Base-by-base conservation (phyloP, 2,329 filamentous ascomycete genomes). In the Nigrospora sphaerica region DNA sequence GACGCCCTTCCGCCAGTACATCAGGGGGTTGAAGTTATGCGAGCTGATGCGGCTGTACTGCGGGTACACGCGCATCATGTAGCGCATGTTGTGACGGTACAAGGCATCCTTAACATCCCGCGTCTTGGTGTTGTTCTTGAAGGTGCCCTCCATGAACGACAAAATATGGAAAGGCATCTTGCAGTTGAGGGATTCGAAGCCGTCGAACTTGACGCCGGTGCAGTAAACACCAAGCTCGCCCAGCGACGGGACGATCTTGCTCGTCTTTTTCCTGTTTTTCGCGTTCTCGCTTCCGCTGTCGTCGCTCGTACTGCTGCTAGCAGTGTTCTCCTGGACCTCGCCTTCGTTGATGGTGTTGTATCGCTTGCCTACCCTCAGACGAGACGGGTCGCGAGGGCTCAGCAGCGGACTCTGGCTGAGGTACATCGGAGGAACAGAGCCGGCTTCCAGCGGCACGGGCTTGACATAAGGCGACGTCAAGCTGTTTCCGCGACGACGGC, bases 1-100 rank as follows among this genome's bases (percentile, higher is more conserved):
- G 16, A 96, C 93, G 32, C 93, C 93, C 38, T 89, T 84, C 44
- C 92, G 84, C 93, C 93, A 98, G 62, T 93, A 95, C 51, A 85
- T 83, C 52, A 95, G 78, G 1, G 93, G 93, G 58, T 96, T 90
- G 60, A 96, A 97, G 68, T 98, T 98, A 56, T 86, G 88, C 1
- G 93, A 97, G 32, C 81, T 82, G 47, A 97, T 75, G 28, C 93
- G 85, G 56, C 81, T 83, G 34, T 81, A 84, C 46, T 88, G 86
- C 7, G 93, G 93, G 61, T 98, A 98, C 11, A 97, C 90, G 38
- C 93, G 85, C 80, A 96, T 96, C 59, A 96, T 72, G 62, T 91
- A 88, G 36, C 84, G 81, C 74, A 89, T 86, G 64, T 98, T 98
- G 73, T 98, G 93, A 49, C 86, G 83, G 57, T 92, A 86, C 23